Conservation (phyloP, 1,139 yeast species). For the Zhuliangozyma parablackwelliae region DNA sequence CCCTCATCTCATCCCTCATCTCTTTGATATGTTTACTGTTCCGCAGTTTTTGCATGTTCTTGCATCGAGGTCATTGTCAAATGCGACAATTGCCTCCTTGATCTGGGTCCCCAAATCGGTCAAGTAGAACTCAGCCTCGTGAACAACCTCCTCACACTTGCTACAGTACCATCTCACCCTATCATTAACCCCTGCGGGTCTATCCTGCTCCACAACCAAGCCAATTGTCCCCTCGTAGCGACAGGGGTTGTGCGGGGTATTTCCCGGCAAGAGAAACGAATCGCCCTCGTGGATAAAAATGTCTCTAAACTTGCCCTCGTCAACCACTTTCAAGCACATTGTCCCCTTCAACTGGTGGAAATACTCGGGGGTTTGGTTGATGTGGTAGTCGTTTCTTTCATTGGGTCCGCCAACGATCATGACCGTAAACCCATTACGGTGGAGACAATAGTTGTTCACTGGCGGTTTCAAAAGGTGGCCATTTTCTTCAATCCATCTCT, state of each 20-base stretch:
- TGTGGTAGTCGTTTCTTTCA: conserved; percentile 87
- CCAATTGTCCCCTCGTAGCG: conserved; percentile 85
- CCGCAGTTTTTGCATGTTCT: conserved; percentile 79
- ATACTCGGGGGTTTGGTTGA: conserved; percentile 93
- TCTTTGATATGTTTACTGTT: conserved; percentile 59
- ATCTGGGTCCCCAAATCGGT: conserved; percentile 87
- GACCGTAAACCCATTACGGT: conserved; percentile 87
- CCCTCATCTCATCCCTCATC: conserved; percentile 19
- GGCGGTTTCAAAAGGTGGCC: conserved; percentile 79
- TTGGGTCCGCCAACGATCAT: conserved; percentile 97
- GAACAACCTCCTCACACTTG: conserved; percentile 58
- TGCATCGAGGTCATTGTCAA: conserved; percentile 57
- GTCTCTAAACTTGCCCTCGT: conserved; percentile 68
- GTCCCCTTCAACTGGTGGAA: conserved; percentile 83
- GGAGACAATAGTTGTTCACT: conserved; percentile 85
- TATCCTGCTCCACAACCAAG: conserved; percentile 88
- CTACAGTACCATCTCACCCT: conserved; percentile 84
- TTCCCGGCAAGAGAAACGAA: conserved; percentile 78
- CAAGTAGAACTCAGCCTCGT: conserved; percentile 71
- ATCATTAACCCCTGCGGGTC: conserved; percentile 69
- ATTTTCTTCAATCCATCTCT: conserved; percentile 79
- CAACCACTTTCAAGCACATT: conserved; percentile 84
- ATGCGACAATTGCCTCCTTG: conserved; percentile 71
- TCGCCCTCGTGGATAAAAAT: conserved; percentile 80
- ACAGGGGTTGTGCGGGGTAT: conserved; percentile 87